A percentile compares a stretch with the other conserved stretches of the same genome.
Evolutionary conservation across 495 filamentous ascomycete genomes (phyloP).

Genomic region (Daldinia decipiens): DNA sequence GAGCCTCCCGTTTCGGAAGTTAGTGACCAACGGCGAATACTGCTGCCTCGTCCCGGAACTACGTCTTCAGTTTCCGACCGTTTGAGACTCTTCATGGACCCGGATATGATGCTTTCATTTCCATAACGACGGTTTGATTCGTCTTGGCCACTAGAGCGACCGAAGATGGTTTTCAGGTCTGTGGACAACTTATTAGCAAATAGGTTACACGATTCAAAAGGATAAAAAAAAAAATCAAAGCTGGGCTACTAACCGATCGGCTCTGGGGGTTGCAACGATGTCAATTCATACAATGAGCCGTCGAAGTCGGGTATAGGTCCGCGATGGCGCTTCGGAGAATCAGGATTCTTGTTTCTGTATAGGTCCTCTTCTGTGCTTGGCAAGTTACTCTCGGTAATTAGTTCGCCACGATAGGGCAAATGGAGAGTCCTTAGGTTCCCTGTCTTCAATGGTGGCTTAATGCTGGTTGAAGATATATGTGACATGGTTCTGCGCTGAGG

Average conservation of each 20-base stretch:
- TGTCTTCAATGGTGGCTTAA: slow-evolving; percentile 39
- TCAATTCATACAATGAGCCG: slow-evolving; percentile 29
- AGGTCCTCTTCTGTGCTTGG: slow-evolving; percentile 22
- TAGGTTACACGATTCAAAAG: background rate
- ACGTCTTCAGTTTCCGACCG: slow-evolving; percentile 40
- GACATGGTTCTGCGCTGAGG: slow-evolving; percentile 34
- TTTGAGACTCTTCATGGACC: slow-evolving; percentile 29
- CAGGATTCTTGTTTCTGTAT: slow-evolving; percentile 16
- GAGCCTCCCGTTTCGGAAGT: slow-evolving; percentile 55
- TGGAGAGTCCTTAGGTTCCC: slow-evolving; percentile 48
- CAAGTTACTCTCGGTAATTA: slow-evolving; percentile 19
- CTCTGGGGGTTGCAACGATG: slow-evolving; percentile 25
- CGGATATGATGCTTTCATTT: slow-evolving; percentile 38
- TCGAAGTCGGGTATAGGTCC: slow-evolving; percentile 32
- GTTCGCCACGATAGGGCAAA: slow-evolving; percentile 17
- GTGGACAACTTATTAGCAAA: slow-evolving; percentile 18
- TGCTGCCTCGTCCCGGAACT: slow-evolving; percentile 47
- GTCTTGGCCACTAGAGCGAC: slow-evolving; percentile 27
- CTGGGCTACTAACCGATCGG: slow-evolving; percentile 34
- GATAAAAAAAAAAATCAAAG: too few species aligned
- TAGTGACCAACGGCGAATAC: slow-evolving; percentile 52
- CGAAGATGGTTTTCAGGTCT: slow-evolving; percentile 26
- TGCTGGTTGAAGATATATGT: slow-evolving; percentile 21
- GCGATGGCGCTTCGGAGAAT: slow-evolving; percentile 20
- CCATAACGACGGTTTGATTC: slow-evolving; percentile 28